A percentile compares a stretch with the other conserved stretches of the same genome.
phyloP scores from a whole-genome alignment of 805 yeast species.

The Candida insectorum region DNA sequence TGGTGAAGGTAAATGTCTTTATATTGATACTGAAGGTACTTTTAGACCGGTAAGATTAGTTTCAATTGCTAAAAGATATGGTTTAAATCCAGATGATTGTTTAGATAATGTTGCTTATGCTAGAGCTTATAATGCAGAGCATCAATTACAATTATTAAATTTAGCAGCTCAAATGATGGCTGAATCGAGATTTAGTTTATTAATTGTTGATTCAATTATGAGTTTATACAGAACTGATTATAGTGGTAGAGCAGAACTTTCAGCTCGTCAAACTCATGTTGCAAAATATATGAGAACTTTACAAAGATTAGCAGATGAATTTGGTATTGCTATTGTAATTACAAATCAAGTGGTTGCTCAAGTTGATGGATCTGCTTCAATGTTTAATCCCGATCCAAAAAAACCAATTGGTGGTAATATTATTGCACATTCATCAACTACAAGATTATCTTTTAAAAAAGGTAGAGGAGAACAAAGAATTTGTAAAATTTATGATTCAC shows the following conservation, averaged over 20 bases:
- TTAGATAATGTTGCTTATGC: slow-evolving; percentile 96
- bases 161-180: slow-evolving; percentile 97
- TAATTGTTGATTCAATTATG: slow-evolving; percentile 97
- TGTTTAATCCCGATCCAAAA: slow-evolving; percentile 93
- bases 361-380: slow-evolving; percentile 83
- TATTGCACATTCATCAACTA: slow-evolving; percentile 94
- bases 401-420: slow-evolving; percentile 98
- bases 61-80: slow-evolving; percentile 87
- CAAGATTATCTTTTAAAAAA: slow-evolving; percentile 84
- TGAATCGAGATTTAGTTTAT: slow-evolving; percentile 81
- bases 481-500: slow-evolving; percentile 93
- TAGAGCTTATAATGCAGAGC: slow-evolving; percentile 95
- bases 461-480: slow-evolving; percentile 90
- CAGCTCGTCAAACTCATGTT: slow-evolving; percentile 91
- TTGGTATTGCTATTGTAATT: slow-evolving; percentile 94
- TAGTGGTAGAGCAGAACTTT: slow-evolving; percentile 91
- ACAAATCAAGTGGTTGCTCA: slow-evolving; percentile 95
- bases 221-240: slow-evolving; percentile 93
- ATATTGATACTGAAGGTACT: slow-evolving; percentile 96
- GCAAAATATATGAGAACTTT: slow-evolving; percentile 89
- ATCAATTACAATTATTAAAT: slow-evolving; percentile 79
- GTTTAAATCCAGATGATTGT: slow-evolving; percentile 90
- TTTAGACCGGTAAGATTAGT: slow-evolving; percentile 89
- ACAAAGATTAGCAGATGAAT: slow-evolving; percentile 94
- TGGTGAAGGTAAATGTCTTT: slow-evolving; percentile 96